Conservation (phyloP, 1,284 basidiomycete genomes). For the Porogramme epimiltina region DNA sequence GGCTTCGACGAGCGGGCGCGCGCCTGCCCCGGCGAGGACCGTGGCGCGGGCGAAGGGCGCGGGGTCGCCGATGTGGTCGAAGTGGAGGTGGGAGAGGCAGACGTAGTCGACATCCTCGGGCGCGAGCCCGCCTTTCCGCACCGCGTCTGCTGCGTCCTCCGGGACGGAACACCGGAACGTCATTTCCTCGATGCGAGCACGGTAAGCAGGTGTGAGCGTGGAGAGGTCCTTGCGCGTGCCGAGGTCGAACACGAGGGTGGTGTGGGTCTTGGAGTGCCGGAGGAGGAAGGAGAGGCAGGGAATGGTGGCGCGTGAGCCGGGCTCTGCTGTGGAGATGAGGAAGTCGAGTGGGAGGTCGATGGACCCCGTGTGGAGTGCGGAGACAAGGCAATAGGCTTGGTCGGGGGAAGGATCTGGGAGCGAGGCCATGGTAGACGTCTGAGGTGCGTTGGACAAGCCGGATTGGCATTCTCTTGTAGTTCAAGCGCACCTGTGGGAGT, state of each 20-base stretch:
- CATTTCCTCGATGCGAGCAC: constrained; percentile 12
- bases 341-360: constrained; percentile 38
- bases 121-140: constrained; percentile 46
- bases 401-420: neutral
- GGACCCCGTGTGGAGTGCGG: constrained; percentile 52
- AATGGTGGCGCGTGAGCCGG: constrained; percentile 21
- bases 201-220: constrained; percentile 36
- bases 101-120: constrained; percentile 46
- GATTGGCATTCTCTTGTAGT: too few relatives aligned
- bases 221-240: constrained; percentile 52
- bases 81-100: constrained; percentile 53
- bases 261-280: constrained; percentile 37
- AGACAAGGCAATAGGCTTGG: constrained; percentile 35
- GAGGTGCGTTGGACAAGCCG: too few relatives aligned
- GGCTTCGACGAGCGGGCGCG: constrained; percentile 34
- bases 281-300: constrained; percentile 55
- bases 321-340: constrained; percentile 38
- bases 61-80: constrained; percentile 47
- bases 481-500: too few relatives aligned
- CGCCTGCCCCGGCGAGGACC: constrained; percentile 46
- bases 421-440: neutral
- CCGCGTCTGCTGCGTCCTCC: constrained; percentile 48
- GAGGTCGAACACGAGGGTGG: constrained; percentile 51
- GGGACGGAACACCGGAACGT: constrained; percentile 32
- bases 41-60: constrained; percentile 45